Percentiles rank a stretch among this genome's conserved stretches.
These are phyloP conservation scores for Apiospora kogelbergensis DNA, from an alignment of 2,329 filamentous ascomycete genomes.

Conservation along the genomic window DNA sequence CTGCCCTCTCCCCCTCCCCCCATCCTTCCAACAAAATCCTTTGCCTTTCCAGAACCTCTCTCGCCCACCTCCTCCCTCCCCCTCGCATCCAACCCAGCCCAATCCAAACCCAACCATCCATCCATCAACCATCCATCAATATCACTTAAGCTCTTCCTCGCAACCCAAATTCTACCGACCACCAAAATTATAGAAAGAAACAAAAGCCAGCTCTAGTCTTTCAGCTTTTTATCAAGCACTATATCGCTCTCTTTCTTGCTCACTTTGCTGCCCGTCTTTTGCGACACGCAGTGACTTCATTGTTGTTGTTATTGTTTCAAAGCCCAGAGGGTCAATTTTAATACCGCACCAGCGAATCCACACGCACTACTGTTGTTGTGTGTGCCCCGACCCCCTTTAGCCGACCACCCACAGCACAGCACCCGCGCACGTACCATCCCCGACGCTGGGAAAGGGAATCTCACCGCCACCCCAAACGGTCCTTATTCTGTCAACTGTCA, in stretches of 20 bases:
- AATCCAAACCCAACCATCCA: background rate
- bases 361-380: background rate
- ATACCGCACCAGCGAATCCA: slow-evolving; percentile 11
- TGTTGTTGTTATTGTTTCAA: slow-evolving; percentile 11
- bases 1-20: background rate
- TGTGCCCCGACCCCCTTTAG: slow-evolving; percentile 7
- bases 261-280: background rate
- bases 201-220: background rate
- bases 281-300: slow-evolving; percentile 4
- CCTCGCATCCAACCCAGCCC: background rate
- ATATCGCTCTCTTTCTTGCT: background rate
- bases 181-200: background rate
- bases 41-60: slow-evolving; percentile 7
- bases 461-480: slow-evolving; percentile 9
- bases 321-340: slow-evolving; percentile 1
- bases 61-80: background rate
- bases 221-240: background rate
- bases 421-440: background rate
- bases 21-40: slow-evolving; percentile 11
- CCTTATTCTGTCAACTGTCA: slow-evolving; percentile 1
- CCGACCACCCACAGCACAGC: slow-evolving; percentile 7
- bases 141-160: background rate
- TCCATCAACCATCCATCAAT: background rate
- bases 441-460: background rate
- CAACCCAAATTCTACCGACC: background rate